Percentiles rank a stretch among this genome's conserved stretches.
Evolutionary conservation across 176 grass and related monocot genomes (phyloP).

Genomic region (Oryza rufipogon): DNA sequence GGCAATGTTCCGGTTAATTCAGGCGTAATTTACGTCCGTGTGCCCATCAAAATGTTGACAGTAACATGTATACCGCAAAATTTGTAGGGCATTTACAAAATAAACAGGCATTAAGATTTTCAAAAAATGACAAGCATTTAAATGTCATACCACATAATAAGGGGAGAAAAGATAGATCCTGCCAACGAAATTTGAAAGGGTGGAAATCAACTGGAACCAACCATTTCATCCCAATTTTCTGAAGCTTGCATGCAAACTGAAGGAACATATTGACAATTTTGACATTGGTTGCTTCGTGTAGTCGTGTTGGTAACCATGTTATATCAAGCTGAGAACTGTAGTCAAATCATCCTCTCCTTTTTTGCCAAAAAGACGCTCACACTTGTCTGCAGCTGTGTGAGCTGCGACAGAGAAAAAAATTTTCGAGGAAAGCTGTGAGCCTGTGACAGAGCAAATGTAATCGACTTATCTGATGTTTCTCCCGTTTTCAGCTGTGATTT

Average conservation of each 20-base stretch:
- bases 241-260: not conserved
- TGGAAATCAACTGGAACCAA: not conserved
- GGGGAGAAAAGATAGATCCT: too few relatives aligned
- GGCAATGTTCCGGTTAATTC: not conserved
- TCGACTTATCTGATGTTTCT: not conserved
- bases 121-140: too few relatives aligned
- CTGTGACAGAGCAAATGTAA: not conserved
- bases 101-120: too few relatives aligned
- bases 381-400: too few relatives aligned
- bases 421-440: too few relatives aligned
- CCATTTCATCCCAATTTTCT: too few relatives aligned
- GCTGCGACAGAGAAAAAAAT: too few relatives aligned
- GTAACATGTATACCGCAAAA: not conserved
- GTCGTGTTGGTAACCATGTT: too few relatives aligned
- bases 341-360: too few relatives aligned
- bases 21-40: not conserved
- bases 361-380: too few relatives aligned
- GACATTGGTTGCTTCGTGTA: too few relatives aligned
- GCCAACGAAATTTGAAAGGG: not conserved
- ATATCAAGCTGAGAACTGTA: too few relatives aligned
- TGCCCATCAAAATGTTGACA: not conserved
- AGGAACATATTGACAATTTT: not conserved
- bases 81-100: not conserved
- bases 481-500: not conserved
- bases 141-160: not conserved